A percentile compares a stretch with the other conserved stretches of the same genome.
Conservation (phyloP, 352 stramenopile genomes). For the Lagenidium sp. region DNA sequence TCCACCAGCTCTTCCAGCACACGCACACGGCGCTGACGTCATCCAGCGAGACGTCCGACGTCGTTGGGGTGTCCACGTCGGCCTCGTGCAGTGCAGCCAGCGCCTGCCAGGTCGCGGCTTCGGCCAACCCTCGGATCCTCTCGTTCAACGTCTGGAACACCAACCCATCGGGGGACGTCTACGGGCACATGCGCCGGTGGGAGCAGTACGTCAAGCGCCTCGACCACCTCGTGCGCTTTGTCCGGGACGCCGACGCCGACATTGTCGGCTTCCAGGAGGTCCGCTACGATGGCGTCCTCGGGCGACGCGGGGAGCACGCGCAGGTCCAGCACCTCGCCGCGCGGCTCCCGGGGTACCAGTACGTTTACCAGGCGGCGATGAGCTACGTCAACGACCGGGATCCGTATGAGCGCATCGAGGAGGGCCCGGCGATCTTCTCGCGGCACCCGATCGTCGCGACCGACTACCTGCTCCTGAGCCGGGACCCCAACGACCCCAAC, state of each 20-base stretch:
- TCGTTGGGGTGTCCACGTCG: neutral
- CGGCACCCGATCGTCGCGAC: slow-evolving; percentile 71
- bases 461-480: slow-evolving; percentile 73
- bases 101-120: neutral
- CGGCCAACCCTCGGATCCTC: slow-evolving; percentile 42
- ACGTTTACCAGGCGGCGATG: slow-evolving; percentile 84
- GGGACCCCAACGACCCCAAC: slow-evolving; percentile 74
- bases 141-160: slow-evolving; percentile 90
- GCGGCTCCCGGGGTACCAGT: slow-evolving; percentile 65
- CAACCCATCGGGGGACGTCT: slow-evolving; percentile 66
- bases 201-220: slow-evolving; percentile 69
- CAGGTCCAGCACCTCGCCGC: slow-evolving; percentile 70
- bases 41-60: neutral
- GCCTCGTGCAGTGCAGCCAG: neutral
- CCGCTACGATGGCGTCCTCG: slow-evolving; percentile 75
- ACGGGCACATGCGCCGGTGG: slow-evolving; percentile 45
- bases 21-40: slow-evolving; percentile 27
- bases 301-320: slow-evolving; percentile 40
- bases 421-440: slow-evolving; percentile 77
- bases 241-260: slow-evolving; percentile 33
- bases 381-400: slow-evolving; percentile 55
- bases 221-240: slow-evolving; percentile 55
- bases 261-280: slow-evolving; percentile 88
- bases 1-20: slow-evolving; percentile 69
- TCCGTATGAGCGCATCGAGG: slow-evolving; percentile 72